A percentile compares a stretch with the other conserved stretches of the same genome.
These are phyloP conservation scores for Hypoxylon perforatum DNA, from an alignment of 495 filamentous ascomycete genomes.

Conservation along the genomic window DNA sequence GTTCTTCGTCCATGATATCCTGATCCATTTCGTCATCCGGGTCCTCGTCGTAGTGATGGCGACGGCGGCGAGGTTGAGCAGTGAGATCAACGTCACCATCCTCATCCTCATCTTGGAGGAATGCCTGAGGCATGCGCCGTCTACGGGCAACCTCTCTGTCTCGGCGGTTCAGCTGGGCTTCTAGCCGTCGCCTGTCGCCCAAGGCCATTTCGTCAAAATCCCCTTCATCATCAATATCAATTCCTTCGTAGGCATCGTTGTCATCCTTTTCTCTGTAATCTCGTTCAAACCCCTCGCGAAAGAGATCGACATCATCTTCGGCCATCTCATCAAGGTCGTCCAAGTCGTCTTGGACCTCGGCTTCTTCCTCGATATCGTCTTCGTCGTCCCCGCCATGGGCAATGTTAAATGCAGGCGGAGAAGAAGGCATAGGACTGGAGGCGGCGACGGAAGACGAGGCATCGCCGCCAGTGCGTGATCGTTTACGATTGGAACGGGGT, in stretches of 20 bases:
- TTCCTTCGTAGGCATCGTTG: conserved; percentile 55
- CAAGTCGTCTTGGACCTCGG: conserved; percentile 80
- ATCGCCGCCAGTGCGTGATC: conserved; percentile 82
- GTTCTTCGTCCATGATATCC: conserved; percentile 92
- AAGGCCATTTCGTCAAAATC: conserved; percentile 78
- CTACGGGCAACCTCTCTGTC: conserved; percentile 82
- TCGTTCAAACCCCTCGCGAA: conserved; percentile 86
- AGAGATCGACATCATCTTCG: conserved; percentile 96
- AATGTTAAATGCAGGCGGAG: conserved; percentile 64
- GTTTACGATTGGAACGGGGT: conserved; percentile 74
- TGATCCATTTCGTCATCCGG: conserved; percentile 90
- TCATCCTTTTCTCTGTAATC: conserved; percentile 76
- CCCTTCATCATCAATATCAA: conserved; percentile 64
- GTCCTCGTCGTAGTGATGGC: conserved; percentile 93
- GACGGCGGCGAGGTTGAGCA: conserved; percentile 78
- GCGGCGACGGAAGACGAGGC: conserved; percentile 72
- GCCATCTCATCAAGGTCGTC: conserved; percentile 97
- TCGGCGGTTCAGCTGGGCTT: conserved; percentile 82
- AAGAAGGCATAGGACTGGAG: conserved; percentile 60
- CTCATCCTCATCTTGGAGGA: conserved; percentile 89
- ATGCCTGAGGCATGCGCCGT: conserved; percentile 82
- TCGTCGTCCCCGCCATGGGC: conserved; percentile 74
- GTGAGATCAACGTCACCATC: conserved; percentile 85
- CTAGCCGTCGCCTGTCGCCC: conserved; percentile 86
- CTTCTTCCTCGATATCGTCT: conserved; percentile 75